Conservation (phyloP, 257 asterid species). For the Salvia splendens region DNA sequence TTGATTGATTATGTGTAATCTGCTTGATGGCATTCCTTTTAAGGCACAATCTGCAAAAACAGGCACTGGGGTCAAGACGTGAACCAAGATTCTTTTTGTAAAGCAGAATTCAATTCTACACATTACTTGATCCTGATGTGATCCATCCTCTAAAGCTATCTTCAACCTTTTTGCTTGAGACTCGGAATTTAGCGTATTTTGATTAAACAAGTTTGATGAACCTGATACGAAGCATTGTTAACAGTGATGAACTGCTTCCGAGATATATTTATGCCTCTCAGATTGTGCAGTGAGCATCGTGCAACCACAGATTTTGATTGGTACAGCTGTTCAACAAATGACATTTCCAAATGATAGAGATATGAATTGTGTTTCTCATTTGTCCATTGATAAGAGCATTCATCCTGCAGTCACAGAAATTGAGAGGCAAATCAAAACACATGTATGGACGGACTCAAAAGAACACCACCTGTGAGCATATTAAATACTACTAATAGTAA, state of each 20-base stretch:
- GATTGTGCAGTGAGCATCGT: slow-evolving; percentile 39
- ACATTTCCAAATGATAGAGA: slow-evolving; percentile 66
- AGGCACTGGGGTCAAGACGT: slow-evolving; percentile 21
- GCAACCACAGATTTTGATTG: slow-evolving; percentile 44
- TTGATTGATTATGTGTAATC: not conserved
- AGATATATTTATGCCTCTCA: slow-evolving; percentile 29
- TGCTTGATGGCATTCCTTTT: slow-evolving; percentile 13
- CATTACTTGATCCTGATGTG: slow-evolving; percentile 40
- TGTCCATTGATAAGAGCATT: slow-evolving; percentile 58
- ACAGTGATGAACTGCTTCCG: slow-evolving; percentile 13
- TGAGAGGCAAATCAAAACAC: slow-evolving; percentile 15
- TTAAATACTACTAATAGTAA: too few species aligned
- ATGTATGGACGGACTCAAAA: not conserved
- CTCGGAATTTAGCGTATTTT: slow-evolving; percentile 22
- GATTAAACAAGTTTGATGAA: slow-evolving; percentile 28
- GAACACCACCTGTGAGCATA: too few species aligned
- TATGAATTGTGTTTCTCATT: slow-evolving; percentile 64
- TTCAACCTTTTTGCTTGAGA: slow-evolving; percentile 38
- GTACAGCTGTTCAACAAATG: slow-evolving; percentile 65
- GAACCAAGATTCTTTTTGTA: slow-evolving; percentile 8
- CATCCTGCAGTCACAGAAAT: slow-evolving; percentile 42
- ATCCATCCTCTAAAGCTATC: slow-evolving; percentile 31
- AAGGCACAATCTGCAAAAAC: slow-evolving; percentile 36
- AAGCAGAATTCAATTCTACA: slow-evolving; percentile 5
- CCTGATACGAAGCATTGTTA: slow-evolving; percentile 52